Evolutionary conservation across 2,329 filamentous ascomycete species (phyloP).

Genomic region (Trichoderma breve): DNA sequence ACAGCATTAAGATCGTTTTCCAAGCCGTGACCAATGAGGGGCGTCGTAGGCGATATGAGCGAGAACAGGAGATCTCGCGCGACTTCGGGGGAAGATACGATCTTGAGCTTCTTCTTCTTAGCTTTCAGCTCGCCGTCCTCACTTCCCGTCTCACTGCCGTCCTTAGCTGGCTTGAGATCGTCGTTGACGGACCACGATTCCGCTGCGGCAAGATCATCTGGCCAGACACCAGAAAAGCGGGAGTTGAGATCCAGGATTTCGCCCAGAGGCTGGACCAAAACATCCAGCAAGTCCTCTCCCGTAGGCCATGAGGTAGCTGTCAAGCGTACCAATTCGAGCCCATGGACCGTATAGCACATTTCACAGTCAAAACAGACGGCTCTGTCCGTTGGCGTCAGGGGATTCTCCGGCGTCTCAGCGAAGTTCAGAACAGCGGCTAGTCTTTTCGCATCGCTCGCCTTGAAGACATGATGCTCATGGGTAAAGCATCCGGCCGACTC

Average conservation of each 20-base stretch:
- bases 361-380: slow-evolving; percentile 92
- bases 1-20: slow-evolving; percentile 92
- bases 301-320: slow-evolving; percentile 86
- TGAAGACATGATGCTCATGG: slow-evolving; percentile 79
- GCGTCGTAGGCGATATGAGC: slow-evolving; percentile 71
- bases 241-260: slow-evolving; percentile 89
- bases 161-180: slow-evolving; percentile 28
- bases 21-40: slow-evolving; percentile 86
- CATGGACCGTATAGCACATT: slow-evolving; percentile 91
- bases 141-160: slow-evolving; percentile 27
- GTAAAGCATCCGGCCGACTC: slow-evolving; percentile 72
- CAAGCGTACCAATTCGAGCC: slow-evolving; percentile 84
- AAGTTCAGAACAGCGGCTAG: slow-evolving; percentile 80
- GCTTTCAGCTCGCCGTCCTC: slow-evolving; percentile 31
- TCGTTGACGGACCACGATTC: slow-evolving; percentile 47
- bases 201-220: slow-evolving; percentile 72
- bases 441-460: slow-evolving; percentile 70
- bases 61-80: slow-evolving; percentile 78
- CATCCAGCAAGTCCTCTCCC: slow-evolving; percentile 72
- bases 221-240: slow-evolving; percentile 81
- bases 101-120: slow-evolving; percentile 53
- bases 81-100: slow-evolving; percentile 70
- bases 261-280: slow-evolving; percentile 80
- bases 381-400: slow-evolving; percentile 46
- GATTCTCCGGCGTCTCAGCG: slow-evolving; percentile 69